Base-by-base conservation (phyloP, 495 filamentous ascomycete species). In the Neurospora discreta region DNA sequence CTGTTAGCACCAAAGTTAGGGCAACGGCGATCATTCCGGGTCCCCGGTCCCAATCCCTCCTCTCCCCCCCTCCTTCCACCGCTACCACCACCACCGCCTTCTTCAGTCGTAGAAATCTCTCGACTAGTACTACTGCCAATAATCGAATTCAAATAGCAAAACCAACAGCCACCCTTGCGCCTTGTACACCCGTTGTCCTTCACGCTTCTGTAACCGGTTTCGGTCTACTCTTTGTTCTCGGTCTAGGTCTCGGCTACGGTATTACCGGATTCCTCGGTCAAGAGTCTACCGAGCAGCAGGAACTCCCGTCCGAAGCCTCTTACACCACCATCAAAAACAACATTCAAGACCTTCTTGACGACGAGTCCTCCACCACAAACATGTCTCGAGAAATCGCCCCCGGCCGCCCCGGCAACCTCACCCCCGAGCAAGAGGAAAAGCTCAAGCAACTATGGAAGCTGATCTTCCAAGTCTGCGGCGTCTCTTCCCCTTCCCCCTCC, bases 341-440 rank as follows among this genome's bases (percentile, higher is more conserved):
- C 46, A 16, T 40, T 6, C 23, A 41, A 44, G 68, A 39, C 40
- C 40, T 68, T 33, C 70, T 65, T 42, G 71, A 70, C 44, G 30
- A 44, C 68, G 0, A 52, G 40, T 41, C 40, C 40, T 41, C 72
- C 68, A 76, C n/a, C n/a, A 20, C n/a, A 68, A 65, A 41, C 20
- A 86, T 85, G 82, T 72, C 82, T 60, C 83, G 81, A 39, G 78
- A 83, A 68, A 74, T 83, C 39, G 82, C 89, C 26, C 90, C 91
- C 36, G 95, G 95, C 69, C 89, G 94, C 72, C 90, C 94, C 44
- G 93, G 92, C 72, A 97, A 90, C 77, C 88, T 99, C 69, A 98
- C 95, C 23, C 79, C 88, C 8, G 94, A 97, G 74, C 90, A 99
- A 80, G 93, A 97, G 75, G 89, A 85, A 74, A 98, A 96, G 81